Evolutionary conservation across 2,329 filamentous ascomycete species (phyloP), one percentile per base, ranked within the genome.

Genomic region (Albifimbria verrucaria): DNA sequence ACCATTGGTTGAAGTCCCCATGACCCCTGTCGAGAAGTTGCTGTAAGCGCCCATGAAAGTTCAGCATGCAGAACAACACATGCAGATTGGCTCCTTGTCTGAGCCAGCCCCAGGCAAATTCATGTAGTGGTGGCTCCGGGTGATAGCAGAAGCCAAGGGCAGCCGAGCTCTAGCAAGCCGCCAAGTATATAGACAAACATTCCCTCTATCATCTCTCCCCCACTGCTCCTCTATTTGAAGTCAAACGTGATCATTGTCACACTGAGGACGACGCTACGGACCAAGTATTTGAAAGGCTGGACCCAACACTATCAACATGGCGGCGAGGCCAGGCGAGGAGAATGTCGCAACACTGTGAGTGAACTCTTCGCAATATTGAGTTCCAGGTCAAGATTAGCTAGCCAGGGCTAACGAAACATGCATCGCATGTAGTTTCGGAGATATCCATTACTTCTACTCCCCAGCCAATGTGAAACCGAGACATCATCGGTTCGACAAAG

Each of bases 401-500:
- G 45, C 48, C 45, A 52, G 24, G 21, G 28, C 24, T 36, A 42
- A 49, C 54, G n/a, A n/a, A n/a, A n/a, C n/a, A n/a, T n/a, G n/a
- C n/a, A n/a, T n/a, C n/a, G n/a, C n/a, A 18, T 15, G 50, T 54
- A 92, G 89, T 63, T 92, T 90, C 64, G 87, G 82, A 57, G 89
- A 93, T 64, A 68, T 92, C 51, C 89, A 92, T 68, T 92, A 92
- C 70, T 91, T 85, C 70, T 90, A 92, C 71, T 80, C 81, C 23
- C 79, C 85, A n/a, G 85, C 86, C 2, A 77, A 78, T 6, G 76
- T 79, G 52, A 84, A 80, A 52, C 88, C 89, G 25, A 83, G 79
- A n/a, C 89, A 92, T 68, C 87, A 92, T 69, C 85, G 89, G 49
- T 92, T 93, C 68, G 86, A 90, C 69, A 89, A 88, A 68, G 82